Base-by-base conservation (phyloP, 495 filamentous ascomycete genomes). In the Talaromyces wortmannii region DNA sequence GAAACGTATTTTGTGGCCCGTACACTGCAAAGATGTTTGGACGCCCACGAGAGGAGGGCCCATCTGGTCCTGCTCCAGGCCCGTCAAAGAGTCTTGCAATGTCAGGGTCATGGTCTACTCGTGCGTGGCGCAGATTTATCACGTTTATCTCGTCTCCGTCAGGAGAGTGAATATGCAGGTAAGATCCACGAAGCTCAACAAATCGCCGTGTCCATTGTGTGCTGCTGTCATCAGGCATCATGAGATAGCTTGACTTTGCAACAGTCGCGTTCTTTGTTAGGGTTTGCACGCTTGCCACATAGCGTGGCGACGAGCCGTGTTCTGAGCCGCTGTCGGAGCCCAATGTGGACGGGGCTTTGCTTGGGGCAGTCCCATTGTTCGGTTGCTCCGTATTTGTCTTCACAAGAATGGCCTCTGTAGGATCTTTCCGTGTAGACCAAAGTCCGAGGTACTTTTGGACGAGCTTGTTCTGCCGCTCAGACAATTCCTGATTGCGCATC, bases 21-120 rank as follows among this genome's bases (percentile, higher is more conserved):
- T 96, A 97, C 47, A 99, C 82, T 11, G 95, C 94, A 76, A 92
- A 98, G 40, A 97, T 85, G 60, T 86, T 86, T 32, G 82, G 79
- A 54, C 72, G 81, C 50, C 76, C 80, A 64, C 67, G 23, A 23
- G 23, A 23, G 23, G 23, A 23, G 23, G 23, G 23, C 23, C 23
- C 23, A 23, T 23, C 82, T 31, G 57, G 31, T 30, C 57, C 63
- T 33, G 60, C 63, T 44, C 61, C 59, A 63, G 72, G 62, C 57
- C 68, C 83, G 68, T 76, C 72, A 18, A 97, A 76, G 15, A 98
- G 69, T 44, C 86, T 83, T 33, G 92, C 81, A 51, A 97, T 88
- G 57, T 92, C 86, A 4, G 94, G 94, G 60, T 88, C 83, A 58
- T 89, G 85, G 62, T 98, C 95, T 43, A 97, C 86, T 31, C 92